Base-by-base conservation (phyloP, 2,329 filamentous ascomycete genomes). In the Colletotrichum gigasporum region DNA sequence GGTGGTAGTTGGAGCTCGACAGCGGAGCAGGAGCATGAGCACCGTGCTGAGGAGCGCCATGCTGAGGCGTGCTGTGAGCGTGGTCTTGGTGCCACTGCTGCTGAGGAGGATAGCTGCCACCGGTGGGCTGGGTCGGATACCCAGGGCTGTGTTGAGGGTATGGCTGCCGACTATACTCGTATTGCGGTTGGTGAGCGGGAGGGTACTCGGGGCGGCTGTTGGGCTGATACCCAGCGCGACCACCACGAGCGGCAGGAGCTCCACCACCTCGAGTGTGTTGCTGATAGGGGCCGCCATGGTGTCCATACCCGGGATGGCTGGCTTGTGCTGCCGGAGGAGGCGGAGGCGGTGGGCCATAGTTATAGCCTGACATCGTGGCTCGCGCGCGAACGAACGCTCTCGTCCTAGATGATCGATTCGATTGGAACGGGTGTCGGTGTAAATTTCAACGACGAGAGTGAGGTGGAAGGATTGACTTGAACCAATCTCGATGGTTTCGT, bases 1-100 rank as follows among this genome's bases (percentile, higher is more conserved):
- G 85, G 68, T 87, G 86, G 69, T 88, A 88, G 69, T 85, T 85
- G 65, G 82, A 78, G 30, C 83, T 75, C 51, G 85, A 80, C 32
- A 88, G 75, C 26, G 84, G 82, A 56, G 79, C 72, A 39, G 80
- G 79, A 42, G 78, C 75, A 69, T 85, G 84, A 32, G 80, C 73
- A 20, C 41, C 44, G 24, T 54, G 51, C 22, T 82, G 77, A n/a
- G 75, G 73, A 66, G 79, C 77, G 2, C 35, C 34, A 54, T 78
- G 78, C 30, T 77, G 74, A 7, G 72, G 61, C 58, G 77, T 73
- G 28, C 67, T 68, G 42, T 72, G 76, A 5, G 71, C 73, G 52
- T 78, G 78, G 14, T 82, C 79, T 30, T 75, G 74, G 20, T 74
- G 69, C 78, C 79, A 82, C 69, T 82, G 81, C 51, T 79, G 76